Base-by-base conservation (phyloP, 2,329 filamentous ascomycete species). In the Passalora sequoiae region DNA sequence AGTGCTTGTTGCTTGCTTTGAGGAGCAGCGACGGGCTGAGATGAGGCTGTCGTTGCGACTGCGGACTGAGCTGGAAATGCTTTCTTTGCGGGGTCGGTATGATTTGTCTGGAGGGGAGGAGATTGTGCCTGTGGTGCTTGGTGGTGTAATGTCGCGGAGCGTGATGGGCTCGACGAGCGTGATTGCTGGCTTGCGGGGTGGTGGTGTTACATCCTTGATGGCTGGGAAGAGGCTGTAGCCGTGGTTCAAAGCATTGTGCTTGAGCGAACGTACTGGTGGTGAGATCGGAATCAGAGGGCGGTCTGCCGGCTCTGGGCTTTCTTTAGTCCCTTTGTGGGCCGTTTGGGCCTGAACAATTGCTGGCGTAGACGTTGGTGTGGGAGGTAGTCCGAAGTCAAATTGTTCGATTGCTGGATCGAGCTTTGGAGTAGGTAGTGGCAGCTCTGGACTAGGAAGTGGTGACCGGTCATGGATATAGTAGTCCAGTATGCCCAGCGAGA, bases 401-500 rank as follows among this genome's bases (percentile, higher is more conserved):
- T 53, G 37, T 7, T 57, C 50, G 1, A 58, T 54, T 0, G 57
- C 57, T n/a, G 54, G 38, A 32, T 58, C 54, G 3, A 56, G 31
- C 27, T 44, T 54, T 1, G 52, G 53, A 19, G 51, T 50, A 3
- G 49, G 50, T 16, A 45, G 49, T 24, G 33, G 33, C 6, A 53
- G 24, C 1, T 41, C 46, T 5, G 57, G 56, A 39, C 54, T 60
- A 13, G 44, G 29, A 30, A 53, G 22, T 2, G 56, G 51, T 4
- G 51, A 51, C n/a, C 43, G 44, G 15, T 55, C 55, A 15, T 50
- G 38, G 5, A 55, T 55, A 37, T 61, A 61, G 37, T 57, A 61
- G 37, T 62, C 60, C 13, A 61, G 19, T n/a, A 62, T 56, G 5
- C 59, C 59, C 12, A 59, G 51, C 3, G 59, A 61, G 25, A 59